Percentiles rank a stretch among this genome's conserved stretches.
Evolutionary conservation across 2,329 filamentous ascomycete species (phyloP).

Genomic region (Fusarium xylarioides): DNA sequence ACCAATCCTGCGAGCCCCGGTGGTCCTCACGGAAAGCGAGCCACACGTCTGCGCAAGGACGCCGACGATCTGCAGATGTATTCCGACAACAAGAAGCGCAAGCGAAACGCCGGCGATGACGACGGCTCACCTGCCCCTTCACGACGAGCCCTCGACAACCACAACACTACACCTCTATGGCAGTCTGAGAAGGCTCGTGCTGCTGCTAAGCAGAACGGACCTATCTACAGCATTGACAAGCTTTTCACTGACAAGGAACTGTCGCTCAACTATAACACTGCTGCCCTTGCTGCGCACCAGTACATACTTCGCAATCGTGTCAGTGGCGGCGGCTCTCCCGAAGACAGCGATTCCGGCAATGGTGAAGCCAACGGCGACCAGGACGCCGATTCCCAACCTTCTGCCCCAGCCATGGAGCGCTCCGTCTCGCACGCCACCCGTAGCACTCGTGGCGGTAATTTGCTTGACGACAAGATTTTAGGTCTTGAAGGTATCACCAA

Average conservation of each 20-base stretch:
- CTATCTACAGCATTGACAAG: slow-evolving; percentile 73
- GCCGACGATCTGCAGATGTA: slow-evolving; percentile 66
- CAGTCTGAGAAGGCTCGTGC: slow-evolving; percentile 66
- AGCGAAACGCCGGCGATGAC: slow-evolving; percentile 67
- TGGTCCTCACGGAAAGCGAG: slow-evolving; percentile 69
- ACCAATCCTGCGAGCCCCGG: slow-evolving; percentile 71
- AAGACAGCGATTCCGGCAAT: slow-evolving; percentile 63
- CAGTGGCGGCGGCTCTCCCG: slow-evolving; percentile 60
- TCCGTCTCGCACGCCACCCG: slow-evolving; percentile 71
- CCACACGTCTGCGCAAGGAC: slow-evolving; percentile 68
- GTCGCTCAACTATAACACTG: slow-evolving; percentile 70
- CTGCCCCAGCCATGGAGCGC: slow-evolving; percentile 68
- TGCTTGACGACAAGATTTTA: slow-evolving; percentile 65
- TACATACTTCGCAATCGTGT: slow-evolving; percentile 67
- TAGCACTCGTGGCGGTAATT: slow-evolving; percentile 67
- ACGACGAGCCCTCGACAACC: slow-evolving; percentile 64
- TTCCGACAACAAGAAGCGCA: slow-evolving; percentile 68
- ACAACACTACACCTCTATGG: slow-evolving; percentile 69
- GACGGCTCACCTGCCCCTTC: slow-evolving; percentile 70
- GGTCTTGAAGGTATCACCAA: slow-evolving; percentile 69
- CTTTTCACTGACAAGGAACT: slow-evolving; percentile 77
- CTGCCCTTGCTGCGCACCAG: slow-evolving; percentile 69
- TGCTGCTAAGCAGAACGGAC: slow-evolving; percentile 64
- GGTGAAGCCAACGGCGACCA: slow-evolving; percentile 61
- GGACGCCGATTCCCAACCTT: slow-evolving; percentile 56